Evolutionary conservation across 1,284 basidiomycete species (phyloP), one percentile per base, ranked within the genome.

Genomic region (Retiboletus flavoniger): DNA sequence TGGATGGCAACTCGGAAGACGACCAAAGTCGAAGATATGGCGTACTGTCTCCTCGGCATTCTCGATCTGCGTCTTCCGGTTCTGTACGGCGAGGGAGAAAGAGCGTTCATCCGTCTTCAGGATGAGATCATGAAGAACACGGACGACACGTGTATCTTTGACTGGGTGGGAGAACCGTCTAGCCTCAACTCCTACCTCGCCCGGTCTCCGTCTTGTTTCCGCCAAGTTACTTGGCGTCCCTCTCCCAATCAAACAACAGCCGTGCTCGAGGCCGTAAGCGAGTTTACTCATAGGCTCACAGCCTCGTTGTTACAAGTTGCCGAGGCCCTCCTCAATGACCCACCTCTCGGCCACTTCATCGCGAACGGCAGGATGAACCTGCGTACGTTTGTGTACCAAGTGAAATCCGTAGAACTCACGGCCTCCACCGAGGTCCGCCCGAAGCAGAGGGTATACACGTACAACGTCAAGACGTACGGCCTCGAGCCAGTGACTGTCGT

Each of bases 311-410:
- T 66, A 16, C 55, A 48, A 1, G 26, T 56, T n/a, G 51, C 63
- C 1, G 62, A 63, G 50, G 47, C 19, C 26, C 52, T 68, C 9
- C 51, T 64, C 13, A 13, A 58, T 0, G 60, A 68, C 2, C 64
- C 63, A 10, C 66, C 66, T 9, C 64, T 66, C 9, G 60, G 66
- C 28, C 65, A 66, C 53, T 65, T 68, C 35, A 66, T 65, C 39
- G 64, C 64, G 9, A 68, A 68, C 19, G 65, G 63, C n/a, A 54
- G 60, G 47, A 68, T 65, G 65, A 65, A 68, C 51, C 24, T 65
- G 42, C 62, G 56, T 16, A 31, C 53, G 32, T 65, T 68, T 28
- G 64, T 65, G 32, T 56, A 65, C 50, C 66, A 66, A 39, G 62
- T 67, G 38, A 44, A 13, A 10, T 57, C 63, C 4, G 42, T 66